A percentile compares a stretch with the other conserved stretches of the same genome.
Evolutionary conservation across 2,329 filamentous ascomycete species (phyloP).

Genomic region (Fusarium poae): DNA sequence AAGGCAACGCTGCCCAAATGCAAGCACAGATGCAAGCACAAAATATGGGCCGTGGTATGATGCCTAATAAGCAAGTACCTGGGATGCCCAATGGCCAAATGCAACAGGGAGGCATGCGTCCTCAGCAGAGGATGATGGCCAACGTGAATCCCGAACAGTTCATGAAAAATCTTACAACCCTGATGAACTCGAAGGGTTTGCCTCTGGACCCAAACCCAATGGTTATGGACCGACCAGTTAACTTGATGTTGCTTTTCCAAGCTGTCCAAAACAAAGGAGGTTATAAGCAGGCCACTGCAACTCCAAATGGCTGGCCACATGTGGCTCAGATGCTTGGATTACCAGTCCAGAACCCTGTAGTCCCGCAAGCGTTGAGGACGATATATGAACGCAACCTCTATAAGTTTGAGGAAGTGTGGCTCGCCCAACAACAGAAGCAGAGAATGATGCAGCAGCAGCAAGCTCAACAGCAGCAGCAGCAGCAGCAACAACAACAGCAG

Average conservation of each 20-base stretch:
- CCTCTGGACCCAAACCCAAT: slow-evolving; percentile 81
- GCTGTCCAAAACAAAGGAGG: slow-evolving; percentile 81
- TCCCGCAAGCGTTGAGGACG: slow-evolving; percentile 76
- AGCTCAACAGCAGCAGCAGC: slow-evolving; percentile 53
- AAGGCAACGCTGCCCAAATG: slow-evolving; percentile 67
- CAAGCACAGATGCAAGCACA: slow-evolving; percentile 65
- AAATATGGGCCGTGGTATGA: slow-evolving; percentile 62
- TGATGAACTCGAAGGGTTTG: slow-evolving; percentile 80
- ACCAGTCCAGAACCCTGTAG: slow-evolving; percentile 73
- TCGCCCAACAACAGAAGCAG: slow-evolving; percentile 66
- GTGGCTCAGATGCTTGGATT: slow-evolving; percentile 76
- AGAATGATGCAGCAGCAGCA: slow-evolving; percentile 66
- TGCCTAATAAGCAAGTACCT: slow-evolving; percentile 65
- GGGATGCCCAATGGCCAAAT: slow-evolving; percentile 69
- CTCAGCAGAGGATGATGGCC: slow-evolving; percentile 61
- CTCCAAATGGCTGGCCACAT: slow-evolving; percentile 78
- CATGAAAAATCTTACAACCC: slow-evolving; percentile 79
- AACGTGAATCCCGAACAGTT: slow-evolving; percentile 75
- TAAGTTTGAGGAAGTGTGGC: slow-evolving; percentile 80
- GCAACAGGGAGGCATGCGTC: slow-evolving; percentile 63
- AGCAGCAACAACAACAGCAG: background rate
- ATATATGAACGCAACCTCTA: slow-evolving; percentile 82
- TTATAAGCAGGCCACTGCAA: slow-evolving; percentile 78
- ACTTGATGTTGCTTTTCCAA: slow-evolving; percentile 82
- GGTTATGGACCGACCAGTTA: slow-evolving; percentile 79